These are phyloP conservation scores for Dendrobium nobile DNA, from an alignment of 106 monocot genomes.

Conservation along the genomic window DNA sequence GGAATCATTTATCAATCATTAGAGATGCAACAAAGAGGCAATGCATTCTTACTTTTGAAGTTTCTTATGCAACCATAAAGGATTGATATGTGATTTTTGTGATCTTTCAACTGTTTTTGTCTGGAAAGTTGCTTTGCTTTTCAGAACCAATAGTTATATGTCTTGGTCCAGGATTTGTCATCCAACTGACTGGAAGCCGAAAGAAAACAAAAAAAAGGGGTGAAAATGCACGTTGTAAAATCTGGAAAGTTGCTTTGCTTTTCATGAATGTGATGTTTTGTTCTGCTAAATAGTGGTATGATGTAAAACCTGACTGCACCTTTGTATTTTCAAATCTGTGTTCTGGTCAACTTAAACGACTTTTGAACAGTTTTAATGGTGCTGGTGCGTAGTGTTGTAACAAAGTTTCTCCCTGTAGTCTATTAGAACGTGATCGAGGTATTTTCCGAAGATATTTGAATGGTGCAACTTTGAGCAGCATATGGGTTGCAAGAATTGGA, in stretches of 20 bases:
- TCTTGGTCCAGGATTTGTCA: not conserved
- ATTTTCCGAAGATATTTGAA: not conserved
- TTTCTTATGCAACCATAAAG: not conserved
- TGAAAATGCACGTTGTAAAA: not conserved
- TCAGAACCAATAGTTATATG: not conserved
- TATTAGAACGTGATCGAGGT: not conserved
- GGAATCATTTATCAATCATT: no score
- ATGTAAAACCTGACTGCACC: not conserved
- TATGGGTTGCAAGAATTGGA: not conserved
- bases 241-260: no score
- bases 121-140: not conserved
- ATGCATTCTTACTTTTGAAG: not conserved
- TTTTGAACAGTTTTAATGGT: not conserved
- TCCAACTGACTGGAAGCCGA: not conserved
- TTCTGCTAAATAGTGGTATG: not conserved
- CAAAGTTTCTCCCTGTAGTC: not conserved
- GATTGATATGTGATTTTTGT: not conserved
- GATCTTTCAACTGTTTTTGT: not conserved
- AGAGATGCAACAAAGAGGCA: no score
- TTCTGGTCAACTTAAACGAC: not conserved
- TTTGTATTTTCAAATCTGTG: not conserved
- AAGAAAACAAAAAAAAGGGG: not conserved
- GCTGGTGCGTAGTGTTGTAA: not conserved
- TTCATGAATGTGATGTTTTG: not conserved
- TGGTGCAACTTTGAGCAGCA: not conserved